A percentile compares a stretch with the other conserved stretches of the same genome.
phyloP scores from a whole-genome alignment of 257 asterid species.

The Primulina eburnea region DNA sequence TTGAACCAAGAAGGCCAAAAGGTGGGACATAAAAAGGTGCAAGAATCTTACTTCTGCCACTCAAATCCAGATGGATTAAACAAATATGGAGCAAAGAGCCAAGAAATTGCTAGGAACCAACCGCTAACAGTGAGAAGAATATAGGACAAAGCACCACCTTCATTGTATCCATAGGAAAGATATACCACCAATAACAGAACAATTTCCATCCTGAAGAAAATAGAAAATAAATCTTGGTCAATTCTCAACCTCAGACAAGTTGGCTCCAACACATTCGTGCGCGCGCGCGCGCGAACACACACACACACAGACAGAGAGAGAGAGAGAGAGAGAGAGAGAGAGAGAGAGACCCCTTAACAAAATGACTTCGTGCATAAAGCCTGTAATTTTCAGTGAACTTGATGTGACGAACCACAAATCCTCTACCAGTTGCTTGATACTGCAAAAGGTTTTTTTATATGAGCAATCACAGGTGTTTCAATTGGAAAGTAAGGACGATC shows the following conservation, averaged over 20 bases:
- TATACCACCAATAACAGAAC: conserved; percentile 77
- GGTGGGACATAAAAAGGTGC: conserved; percentile 12
- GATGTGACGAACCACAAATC: conserved; percentile 95
- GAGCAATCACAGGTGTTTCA: conserved; percentile 19
- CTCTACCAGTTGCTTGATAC: conserved; percentile 99
- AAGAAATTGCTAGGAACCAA: conserved; percentile 86
- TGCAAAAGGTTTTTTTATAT: conserved; percentile 34
- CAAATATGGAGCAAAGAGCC: conserved; percentile 96
- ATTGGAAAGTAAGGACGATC: conserved; percentile 24
- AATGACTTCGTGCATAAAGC: conserved; percentile 97
- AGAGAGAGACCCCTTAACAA: conserved; percentile 78
- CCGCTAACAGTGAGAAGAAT: conserved; percentile 90
- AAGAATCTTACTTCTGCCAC: conserved; percentile 90
- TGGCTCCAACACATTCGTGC: background rate
- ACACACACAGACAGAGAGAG: conserved; percentile 6
- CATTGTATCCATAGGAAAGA: conserved; percentile 74
- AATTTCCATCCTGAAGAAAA: conserved; percentile 80
- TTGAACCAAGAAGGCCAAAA: conserved; percentile 23
- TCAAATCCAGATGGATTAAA: conserved; percentile 98
- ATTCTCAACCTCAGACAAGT: background rate
- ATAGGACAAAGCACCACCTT: conserved; percentile 72
- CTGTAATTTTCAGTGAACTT: conserved; percentile 93
- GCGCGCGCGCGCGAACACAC: background rate
- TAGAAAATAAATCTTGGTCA: conserved; percentile 21
- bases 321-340: conserved; percentile 20